Base-by-base conservation (phyloP, 2,329 filamentous ascomycete genomes). In the Mariannaea elegans region DNA sequence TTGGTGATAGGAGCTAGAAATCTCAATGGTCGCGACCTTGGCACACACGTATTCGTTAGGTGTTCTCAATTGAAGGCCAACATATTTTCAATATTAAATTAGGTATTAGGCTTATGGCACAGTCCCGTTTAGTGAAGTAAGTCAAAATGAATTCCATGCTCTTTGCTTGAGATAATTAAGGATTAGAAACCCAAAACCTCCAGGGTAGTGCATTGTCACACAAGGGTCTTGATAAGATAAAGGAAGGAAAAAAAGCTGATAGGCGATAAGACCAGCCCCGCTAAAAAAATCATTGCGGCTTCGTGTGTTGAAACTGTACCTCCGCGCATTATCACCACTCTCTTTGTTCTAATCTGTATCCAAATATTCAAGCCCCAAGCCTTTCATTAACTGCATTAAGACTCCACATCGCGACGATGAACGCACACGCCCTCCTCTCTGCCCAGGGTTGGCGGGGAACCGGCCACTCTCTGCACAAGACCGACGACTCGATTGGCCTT, bases 371-470 rank as follows among this genome's bases (percentile, higher is more conserved):
- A 21, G 34, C 47, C 21, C n/a, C 10, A 19, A n/a, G 24, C n/a
- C 27, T 3, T 14, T n/a, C 3, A 18, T n/a, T 4, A 16, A n/a
- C n/a, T n/a, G n/a, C n/a, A n/a, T n/a, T n/a, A n/a, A n/a, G n/a
- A n/a, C 23, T 23, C 13, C 41, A 46, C 2, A 21, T 19, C 13
- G 18, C 21, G 10, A 44, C 14, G 7, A 97, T 98, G 94, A 86
- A 98, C 77, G 91, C 94, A 55, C 85, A 91, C 75, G 90, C 90
- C 70, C 90, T 95, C 70, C 88, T 98, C 68, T 88, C 89, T 67
- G 86, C 88, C 68, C 93, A 97, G 76, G 94, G 94, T 75, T 98
- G 94, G 94, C 88, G 90, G 59, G 94, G 94, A 66, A 86, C 88
- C 34, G 94, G 94, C 64, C 92, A 97, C 77, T 92, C 93, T 1